Evolutionary conservation across 305 asterid species (phyloP).

Genomic region (Fraxinus sp.): DNA sequence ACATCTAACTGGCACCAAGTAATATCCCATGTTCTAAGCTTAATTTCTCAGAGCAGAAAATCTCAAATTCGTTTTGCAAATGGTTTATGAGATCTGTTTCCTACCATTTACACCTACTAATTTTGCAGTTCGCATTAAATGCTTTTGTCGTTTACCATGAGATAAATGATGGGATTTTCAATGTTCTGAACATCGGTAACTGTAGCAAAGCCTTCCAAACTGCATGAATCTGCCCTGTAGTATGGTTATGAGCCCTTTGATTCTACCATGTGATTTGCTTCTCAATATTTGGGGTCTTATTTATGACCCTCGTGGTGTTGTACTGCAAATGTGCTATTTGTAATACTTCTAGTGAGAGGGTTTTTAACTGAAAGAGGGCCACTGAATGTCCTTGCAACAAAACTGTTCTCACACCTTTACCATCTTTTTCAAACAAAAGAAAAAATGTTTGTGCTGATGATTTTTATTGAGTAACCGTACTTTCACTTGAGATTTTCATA

Average conservation of each 20-base stretch:
- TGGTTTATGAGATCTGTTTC: conserved; percentile 8
- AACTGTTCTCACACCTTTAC: not conserved
- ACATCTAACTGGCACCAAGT: conserved; percentile 6
- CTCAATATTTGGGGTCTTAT: not conserved
- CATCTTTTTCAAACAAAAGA: conserved; percentile 1
- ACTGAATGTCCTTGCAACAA: not conserved
- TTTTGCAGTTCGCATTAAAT: not conserved
- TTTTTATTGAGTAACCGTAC: not conserved
- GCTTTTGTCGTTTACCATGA: not conserved
- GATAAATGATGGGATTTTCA: not conserved
- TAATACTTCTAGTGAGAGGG: not conserved
- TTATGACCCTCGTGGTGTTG: not conserved
- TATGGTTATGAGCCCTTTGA: not conserved
- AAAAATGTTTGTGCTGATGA: not conserved
- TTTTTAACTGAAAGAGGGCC: not conserved
- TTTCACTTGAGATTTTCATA: not conserved
- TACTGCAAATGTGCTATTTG: not conserved
- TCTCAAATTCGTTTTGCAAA: not conserved
- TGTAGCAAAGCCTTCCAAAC: conserved; percentile 18
- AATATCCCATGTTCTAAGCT: not conserved
- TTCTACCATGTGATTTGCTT: conserved; percentile 1
- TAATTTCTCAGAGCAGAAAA: not conserved
- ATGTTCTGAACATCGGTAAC: not conserved
- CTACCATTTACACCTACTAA: not conserved
- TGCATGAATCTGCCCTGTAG: conserved; percentile 4